Percentiles rank a stretch among this genome's conserved stretches.
Conservation (phyloP, 2,329 filamentous ascomycete species). For the Xylaria sp. region DNA sequence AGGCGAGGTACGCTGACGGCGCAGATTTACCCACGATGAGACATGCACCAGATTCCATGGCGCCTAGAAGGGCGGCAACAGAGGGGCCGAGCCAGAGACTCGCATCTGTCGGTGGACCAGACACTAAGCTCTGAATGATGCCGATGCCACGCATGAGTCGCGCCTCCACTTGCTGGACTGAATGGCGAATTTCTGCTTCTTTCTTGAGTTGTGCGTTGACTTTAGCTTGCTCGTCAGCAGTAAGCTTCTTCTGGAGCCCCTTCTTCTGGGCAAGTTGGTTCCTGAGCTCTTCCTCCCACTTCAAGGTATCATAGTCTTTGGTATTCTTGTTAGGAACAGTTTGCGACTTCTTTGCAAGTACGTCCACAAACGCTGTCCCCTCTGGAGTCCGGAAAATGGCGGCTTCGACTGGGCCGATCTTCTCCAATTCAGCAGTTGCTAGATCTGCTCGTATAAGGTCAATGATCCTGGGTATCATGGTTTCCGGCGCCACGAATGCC, state of each 20-base stretch:
- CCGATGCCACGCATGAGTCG: constrained; percentile 85
- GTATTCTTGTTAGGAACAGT: constrained; percentile 83
- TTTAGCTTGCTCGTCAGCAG: constrained; percentile 87
- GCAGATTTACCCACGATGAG: constrained; percentile 84
- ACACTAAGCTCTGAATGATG: constrained; percentile 83
- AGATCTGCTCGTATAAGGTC: constrained; percentile 80
- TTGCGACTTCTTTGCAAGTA: constrained; percentile 83
- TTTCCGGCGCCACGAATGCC: constrained; percentile 90
- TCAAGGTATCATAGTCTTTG: constrained; percentile 94
- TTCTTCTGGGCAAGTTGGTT: constrained; percentile 92
- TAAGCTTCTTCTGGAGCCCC: constrained; percentile 89
- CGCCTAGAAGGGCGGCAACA: constrained; percentile 76
- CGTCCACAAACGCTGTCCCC: constrained; percentile 88
- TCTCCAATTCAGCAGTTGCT: constrained; percentile 73
- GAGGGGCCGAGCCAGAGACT: constrained; percentile 88
- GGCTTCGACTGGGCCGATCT: constrained; percentile 86
- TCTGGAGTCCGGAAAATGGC: constrained; percentile 93
- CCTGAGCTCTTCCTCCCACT: constrained; percentile 95
- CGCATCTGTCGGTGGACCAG: constrained; percentile 88
- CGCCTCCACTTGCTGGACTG: constrained; percentile 75
- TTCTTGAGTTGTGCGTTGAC: constrained; percentile 91
- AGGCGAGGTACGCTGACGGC: constrained; percentile 81
- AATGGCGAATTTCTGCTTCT: constrained; percentile 80
- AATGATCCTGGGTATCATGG: constrained; percentile 80
- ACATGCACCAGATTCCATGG: constrained; percentile 82